These are phyloP conservation scores for Clathrospora elynae DNA, from an alignment of 2,329 filamentous ascomycete species.

Conservation along the genomic window DNA sequence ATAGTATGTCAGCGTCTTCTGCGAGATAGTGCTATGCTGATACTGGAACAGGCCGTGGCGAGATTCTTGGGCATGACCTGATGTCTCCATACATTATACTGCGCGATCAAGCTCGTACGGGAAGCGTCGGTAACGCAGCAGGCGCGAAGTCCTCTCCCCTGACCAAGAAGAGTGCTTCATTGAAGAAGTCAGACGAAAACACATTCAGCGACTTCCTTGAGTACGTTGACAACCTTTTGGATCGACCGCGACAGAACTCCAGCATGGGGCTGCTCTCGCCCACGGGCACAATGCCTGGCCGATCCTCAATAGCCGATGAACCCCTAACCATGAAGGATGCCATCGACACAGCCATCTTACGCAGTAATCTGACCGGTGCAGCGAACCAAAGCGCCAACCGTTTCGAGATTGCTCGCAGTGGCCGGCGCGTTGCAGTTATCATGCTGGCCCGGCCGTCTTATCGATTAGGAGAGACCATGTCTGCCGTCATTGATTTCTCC, in stretches of 20 bases:
- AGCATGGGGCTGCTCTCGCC: conserved; percentile 70
- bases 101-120: conserved; percentile 73
- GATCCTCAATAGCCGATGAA: conserved; percentile 62
- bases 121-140: conserved; percentile 39
- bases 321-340: conserved; percentile 74
- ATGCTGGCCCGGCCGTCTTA: conserved; percentile 88
- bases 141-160: conserved; percentile 18
- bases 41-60: conserved; percentile 65
- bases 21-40: conserved; percentile 23
- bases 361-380: conserved; percentile 62
- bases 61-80: conserved; percentile 89
- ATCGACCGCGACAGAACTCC: conserved; percentile 43
- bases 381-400: conserved; percentile 84
- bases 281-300: conserved; percentile 60
- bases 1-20: conserved; percentile 55
- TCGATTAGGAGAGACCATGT: conserved; percentile 84
- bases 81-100: conserved; percentile 93
- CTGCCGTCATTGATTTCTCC: conserved; percentile 81
- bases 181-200: conserved; percentile 51
- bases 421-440: conserved; percentile 87
- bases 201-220: conserved; percentile 44
- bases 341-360: conserved; percentile 88
- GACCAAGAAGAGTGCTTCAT: conserved; percentile 25
- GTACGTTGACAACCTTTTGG: conserved; percentile 56
- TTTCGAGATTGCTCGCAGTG: conserved; percentile 92